phyloP scores from a whole-genome alignment of 495 filamentous ascomycete genomes.

The Aspergillus nidulans region DNA sequence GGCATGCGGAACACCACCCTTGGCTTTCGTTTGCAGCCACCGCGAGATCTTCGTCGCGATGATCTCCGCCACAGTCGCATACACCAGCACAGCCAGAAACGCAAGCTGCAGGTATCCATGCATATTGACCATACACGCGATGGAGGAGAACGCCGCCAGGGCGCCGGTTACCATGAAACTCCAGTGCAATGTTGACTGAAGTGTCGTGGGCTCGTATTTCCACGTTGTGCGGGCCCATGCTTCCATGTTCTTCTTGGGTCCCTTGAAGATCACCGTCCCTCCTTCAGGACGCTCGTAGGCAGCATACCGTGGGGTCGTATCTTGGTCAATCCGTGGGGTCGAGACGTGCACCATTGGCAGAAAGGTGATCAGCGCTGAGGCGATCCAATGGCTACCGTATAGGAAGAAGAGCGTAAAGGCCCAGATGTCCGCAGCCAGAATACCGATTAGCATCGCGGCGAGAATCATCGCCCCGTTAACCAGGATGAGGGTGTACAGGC shows the following conservation, averaged over 20 bases:
- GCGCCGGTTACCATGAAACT: slow-evolving; percentile 23
- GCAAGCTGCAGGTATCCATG: slow-evolving; percentile 22
- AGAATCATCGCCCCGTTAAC: slow-evolving; percentile 23
- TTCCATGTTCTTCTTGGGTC: slow-evolving; percentile 24
- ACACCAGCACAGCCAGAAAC: slow-evolving; percentile 23
- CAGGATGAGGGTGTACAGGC: slow-evolving; percentile 17
- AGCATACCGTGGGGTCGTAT: slow-evolving; percentile 12
- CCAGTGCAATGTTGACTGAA: slow-evolving; percentile 19
- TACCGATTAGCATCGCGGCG: slow-evolving; percentile 19
- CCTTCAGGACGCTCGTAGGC: slow-evolving; percentile 28
- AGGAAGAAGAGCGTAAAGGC: slow-evolving; percentile 24
- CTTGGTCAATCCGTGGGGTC: slow-evolving; percentile 10
- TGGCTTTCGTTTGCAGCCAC: slow-evolving; percentile 17
- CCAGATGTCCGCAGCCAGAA: slow-evolving; percentile 26
- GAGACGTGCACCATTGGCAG: slow-evolving; percentile 20
- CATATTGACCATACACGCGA: slow-evolving; percentile 35
- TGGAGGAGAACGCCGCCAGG: slow-evolving; percentile 22
- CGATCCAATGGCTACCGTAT: slow-evolving; percentile 24
- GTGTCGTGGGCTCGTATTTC: slow-evolving; percentile 19
- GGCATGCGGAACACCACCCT: slow-evolving; percentile 7
- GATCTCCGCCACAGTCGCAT: slow-evolving; percentile 26
- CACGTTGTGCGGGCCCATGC: slow-evolving; percentile 28
- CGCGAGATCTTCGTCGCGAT: slow-evolving; percentile 23
- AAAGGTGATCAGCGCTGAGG: slow-evolving; percentile 19
- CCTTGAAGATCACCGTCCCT: slow-evolving; percentile 32